These are phyloP conservation scores for Aspergillus hiratsukae DNA, from an alignment of 2,329 filamentous ascomycete species.

Conservation along the genomic window DNA sequence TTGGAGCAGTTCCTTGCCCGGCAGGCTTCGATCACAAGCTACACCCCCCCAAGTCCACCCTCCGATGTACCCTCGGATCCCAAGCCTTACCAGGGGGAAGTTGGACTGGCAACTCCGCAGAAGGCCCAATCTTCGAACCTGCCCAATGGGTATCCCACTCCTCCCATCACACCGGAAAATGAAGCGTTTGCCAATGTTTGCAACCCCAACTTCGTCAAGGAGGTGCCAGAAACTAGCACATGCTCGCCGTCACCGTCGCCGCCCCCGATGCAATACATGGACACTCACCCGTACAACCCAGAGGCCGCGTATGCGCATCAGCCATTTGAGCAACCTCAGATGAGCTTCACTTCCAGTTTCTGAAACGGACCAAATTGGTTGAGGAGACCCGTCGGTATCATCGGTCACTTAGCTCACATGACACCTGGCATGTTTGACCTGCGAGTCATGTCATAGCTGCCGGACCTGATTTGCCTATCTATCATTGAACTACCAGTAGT, in stretches of 20 bases:
- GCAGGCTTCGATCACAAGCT: slow-evolving; percentile 53
- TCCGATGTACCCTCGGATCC: slow-evolving; percentile 34
- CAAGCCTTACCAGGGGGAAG: slow-evolving; percentile 38
- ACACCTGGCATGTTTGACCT: not conserved
- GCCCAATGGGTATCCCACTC: slow-evolving; percentile 44
- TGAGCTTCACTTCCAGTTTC: slow-evolving; percentile 32
- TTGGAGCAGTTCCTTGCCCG: slow-evolving; percentile 64
- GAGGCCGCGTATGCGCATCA: slow-evolving; percentile 31
- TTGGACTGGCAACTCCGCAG: slow-evolving; percentile 41
- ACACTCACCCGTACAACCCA: slow-evolving; percentile 32
- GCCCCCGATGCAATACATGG: slow-evolving; percentile 33
- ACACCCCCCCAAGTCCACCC: slow-evolving; percentile 40
- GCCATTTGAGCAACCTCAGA: slow-evolving; percentile 31
- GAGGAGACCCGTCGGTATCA: slow-evolving; percentile 3
- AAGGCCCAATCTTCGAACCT: slow-evolving; percentile 34
- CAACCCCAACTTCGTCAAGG: slow-evolving; percentile 31
- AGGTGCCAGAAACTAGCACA: slow-evolving; percentile 19
- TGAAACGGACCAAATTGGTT: slow-evolving; percentile 12
- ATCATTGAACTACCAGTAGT: slow-evolving; percentile 2
- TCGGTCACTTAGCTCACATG: slow-evolving; percentile 1
- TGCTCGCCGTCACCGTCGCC: slow-evolving; percentile 38
- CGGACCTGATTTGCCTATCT: slow-evolving; percentile 11
- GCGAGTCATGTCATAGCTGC: not conserved
- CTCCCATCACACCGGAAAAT: slow-evolving; percentile 45
- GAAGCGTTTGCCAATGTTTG: slow-evolving; percentile 36